phyloP scores from a whole-genome alignment of 768 basidiomycete species.

The Podaxis sp. region DNA sequence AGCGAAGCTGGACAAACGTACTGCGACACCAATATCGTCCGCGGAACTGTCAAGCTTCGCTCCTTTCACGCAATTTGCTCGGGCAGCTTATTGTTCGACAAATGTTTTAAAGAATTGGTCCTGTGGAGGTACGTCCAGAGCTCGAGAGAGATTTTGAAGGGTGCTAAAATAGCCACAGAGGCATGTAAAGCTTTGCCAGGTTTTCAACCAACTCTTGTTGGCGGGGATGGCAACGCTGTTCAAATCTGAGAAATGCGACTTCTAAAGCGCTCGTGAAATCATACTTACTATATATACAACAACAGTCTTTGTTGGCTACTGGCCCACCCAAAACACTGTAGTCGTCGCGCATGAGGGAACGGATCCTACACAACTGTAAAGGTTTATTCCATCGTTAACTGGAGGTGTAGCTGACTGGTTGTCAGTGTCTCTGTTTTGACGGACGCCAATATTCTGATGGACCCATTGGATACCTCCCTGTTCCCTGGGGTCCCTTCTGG shows the following conservation, averaged over 20 bases:
- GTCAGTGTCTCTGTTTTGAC: conserved; percentile 50
- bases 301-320: conserved; percentile 57
- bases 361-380: conserved; percentile 54
- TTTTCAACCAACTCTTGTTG: conserved; percentile 42
- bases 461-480: conserved; percentile 40
- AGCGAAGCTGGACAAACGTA: conserved; percentile 20
- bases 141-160: background rate
- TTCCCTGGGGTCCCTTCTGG: conserved; percentile 53
- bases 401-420: background rate
- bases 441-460: conserved; percentile 42
- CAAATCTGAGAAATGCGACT: conserved; percentile 43
- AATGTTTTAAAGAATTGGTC: conserved; percentile 36
- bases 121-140: conserved; percentile 39
- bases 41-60: conserved; percentile 35
- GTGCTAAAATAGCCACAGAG: conserved; percentile 23
- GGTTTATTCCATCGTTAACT: background rate
- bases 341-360: conserved; percentile 67
- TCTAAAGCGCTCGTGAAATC: background rate
- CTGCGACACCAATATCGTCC: conserved; percentile 26
- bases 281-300: background rate
- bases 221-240: conserved; percentile 48
- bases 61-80: conserved; percentile 52
- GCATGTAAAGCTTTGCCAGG: conserved; percentile 41
- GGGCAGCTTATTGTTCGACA: conserved; percentile 53
- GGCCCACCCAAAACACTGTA: conserved; percentile 47